Evolutionary conservation across 139 green algal genomes (phyloP), one percentile per base, ranked within the genome.

Genomic region (Chlorella sp.): DNA sequence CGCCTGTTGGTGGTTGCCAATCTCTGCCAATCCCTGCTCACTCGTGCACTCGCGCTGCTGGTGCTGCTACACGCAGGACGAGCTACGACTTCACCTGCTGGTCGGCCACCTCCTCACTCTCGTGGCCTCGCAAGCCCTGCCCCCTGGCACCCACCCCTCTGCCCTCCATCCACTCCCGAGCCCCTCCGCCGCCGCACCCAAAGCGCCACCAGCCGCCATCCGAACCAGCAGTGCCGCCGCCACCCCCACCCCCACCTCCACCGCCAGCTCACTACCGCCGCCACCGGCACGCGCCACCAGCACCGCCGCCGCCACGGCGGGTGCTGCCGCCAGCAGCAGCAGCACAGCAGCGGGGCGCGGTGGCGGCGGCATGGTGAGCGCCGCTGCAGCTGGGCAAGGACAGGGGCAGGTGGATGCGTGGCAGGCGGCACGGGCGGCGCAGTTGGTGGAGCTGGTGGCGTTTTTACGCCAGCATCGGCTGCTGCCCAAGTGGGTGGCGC

Each of bases 401-500:
- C 73, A 33, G 73, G 14, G 27, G 55, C 62, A 68, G 62, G n/a
- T 42, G 62, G n/a, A 68, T 23, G 30, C 3, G 29, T 17, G 24
- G 30, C 62, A 68, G 5, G 6, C 22, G 29, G 6, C 10, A 27
- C 62, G 23, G 31, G 62, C 62, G 29, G 62, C 62, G 20, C 17
- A n/a, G 55, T 73, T 95, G 73, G 74, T 83, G 23, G 65, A 74
- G 31, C 63, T 97, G 23, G 76, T 81, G 1, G 34, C 31, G 5
- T 68, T 85, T 31, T 83, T 97, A 71, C 64, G 70, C 49, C 63
- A 33, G 1, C 62, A 70, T n/a, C 77, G 83, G 2, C 73, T 97
- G 69, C 65, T 97, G 65, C 89, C 91, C 0, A 62, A 76, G 3
- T 97, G 92, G 92, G 64, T 95, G 31, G 73, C 75, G 29, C 87